Conservation (phyloP, 495 filamentous ascomycete genomes). For the Friedmanniomyces endolithicus region DNA sequence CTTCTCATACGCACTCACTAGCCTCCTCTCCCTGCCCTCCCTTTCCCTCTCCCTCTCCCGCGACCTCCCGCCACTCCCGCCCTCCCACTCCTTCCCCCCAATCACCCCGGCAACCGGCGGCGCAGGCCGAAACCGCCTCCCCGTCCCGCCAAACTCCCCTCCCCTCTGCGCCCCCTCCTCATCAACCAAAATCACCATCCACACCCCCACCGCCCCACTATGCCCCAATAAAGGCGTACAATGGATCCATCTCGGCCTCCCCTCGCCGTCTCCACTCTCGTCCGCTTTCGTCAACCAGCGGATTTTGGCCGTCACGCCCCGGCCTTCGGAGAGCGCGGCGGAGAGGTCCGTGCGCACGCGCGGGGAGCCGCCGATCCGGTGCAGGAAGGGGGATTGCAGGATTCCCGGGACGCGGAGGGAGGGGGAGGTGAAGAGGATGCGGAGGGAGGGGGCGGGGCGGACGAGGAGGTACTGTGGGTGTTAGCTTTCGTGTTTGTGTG, state of each 20-base stretch:
- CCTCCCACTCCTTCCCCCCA: slow-evolving; percentile 19
- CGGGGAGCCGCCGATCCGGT: slow-evolving; percentile 44
- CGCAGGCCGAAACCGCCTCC: slow-evolving; percentile 15
- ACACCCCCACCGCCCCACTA: slow-evolving; percentile 49
- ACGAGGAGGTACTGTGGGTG: slow-evolving; percentile 45
- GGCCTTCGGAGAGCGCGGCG: slow-evolving; percentile 42
- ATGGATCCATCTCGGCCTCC: slow-evolving; percentile 48
- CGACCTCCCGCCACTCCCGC: neutral
- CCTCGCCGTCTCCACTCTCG: slow-evolving; percentile 32
- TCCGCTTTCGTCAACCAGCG: slow-evolving; percentile 41
- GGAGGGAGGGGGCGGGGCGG: slow-evolving; percentile 46
- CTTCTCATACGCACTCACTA: neutral
- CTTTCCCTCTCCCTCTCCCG: neutral
- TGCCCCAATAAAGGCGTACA: slow-evolving; percentile 49
- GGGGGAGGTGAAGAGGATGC: slow-evolving; percentile 54
- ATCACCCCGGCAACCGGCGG: slow-evolving; percentile 18
- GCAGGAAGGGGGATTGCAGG: slow-evolving; percentile 49
- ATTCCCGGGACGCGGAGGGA: slow-evolving; percentile 53
- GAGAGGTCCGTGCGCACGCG: slow-evolving; percentile 42
- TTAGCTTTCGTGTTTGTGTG: neutral
- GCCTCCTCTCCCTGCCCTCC: neutral
- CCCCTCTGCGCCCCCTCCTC: slow-evolving; percentile 33
- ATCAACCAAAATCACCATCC: slow-evolving; percentile 55
- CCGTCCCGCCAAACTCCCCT: neutral
- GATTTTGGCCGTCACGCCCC: slow-evolving; percentile 48